Conservation (phyloP, 2,329 filamentous ascomycete species). For the Botryotinia narcissicola region DNA sequence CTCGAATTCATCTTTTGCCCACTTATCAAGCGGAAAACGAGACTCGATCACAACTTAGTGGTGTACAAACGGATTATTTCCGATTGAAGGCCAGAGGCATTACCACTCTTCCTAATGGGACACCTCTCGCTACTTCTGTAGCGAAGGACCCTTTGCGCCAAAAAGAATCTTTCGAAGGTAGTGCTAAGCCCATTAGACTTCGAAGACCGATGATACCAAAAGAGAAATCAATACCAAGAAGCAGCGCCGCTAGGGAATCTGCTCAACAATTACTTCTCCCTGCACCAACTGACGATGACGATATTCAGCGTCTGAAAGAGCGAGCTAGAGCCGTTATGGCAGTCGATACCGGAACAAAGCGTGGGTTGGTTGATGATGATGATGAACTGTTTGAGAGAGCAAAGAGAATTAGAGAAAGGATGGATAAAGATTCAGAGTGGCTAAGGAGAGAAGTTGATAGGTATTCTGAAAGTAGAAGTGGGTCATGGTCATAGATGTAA, state of each 20-base stretch:
- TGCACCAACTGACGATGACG: constrained; percentile 22
- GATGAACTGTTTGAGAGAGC: constrained; percentile 38
- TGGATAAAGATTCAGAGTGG: constrained; percentile 39
- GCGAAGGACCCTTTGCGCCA: constrained; percentile 29
- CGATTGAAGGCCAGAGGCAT: constrained; percentile 40
- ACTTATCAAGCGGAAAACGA: constrained; percentile 31
- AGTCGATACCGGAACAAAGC: constrained; percentile 25
- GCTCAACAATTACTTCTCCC: constrained; percentile 10
- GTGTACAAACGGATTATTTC: constrained; percentile 40
- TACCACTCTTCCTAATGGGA: constrained; percentile 35
- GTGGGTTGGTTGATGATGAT: constrained; percentile 29
- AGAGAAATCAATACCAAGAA: constrained; percentile 25
- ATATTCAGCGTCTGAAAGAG: constrained; percentile 31
- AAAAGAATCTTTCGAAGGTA: constrained; percentile 33
- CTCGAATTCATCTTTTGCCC: constrained; percentile 35
- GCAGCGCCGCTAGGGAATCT: constrained; percentile 28
- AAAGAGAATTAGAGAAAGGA: constrained; percentile 38
- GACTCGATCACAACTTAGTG: constrained; percentile 32
- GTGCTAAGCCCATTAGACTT: constrained; percentile 28
- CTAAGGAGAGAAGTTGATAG: constrained; percentile 32
- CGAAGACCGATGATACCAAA: constrained; percentile 16
- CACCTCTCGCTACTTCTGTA: constrained; percentile 35
- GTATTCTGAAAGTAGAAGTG: constrained; percentile 30
- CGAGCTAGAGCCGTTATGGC: constrained; percentile 31
- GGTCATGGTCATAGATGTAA: constrained; percentile 29